Evolutionary conservation across 257 asterid genomes (phyloP), one percentile per base, ranked within the genome.

Genomic region (Ilex asprella): DNA sequence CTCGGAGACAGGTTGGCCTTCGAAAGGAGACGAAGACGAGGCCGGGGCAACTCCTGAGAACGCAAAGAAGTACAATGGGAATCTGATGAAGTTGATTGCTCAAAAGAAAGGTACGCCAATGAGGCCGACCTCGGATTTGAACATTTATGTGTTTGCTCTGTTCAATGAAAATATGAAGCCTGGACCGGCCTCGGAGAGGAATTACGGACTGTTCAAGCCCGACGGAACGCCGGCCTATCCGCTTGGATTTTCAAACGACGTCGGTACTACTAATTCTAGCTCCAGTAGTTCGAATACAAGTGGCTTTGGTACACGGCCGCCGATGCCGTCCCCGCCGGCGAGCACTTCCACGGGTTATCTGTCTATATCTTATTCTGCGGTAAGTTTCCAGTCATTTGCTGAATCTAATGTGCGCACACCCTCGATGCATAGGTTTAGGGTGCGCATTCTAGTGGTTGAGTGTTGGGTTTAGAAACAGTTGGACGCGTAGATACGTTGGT

Each of bases 1-100:
- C 72, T 85, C 97, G 41, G 97, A 90, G 64, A 85, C 97, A 0
- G 97, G 97, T 6, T 90, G 97, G 97, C 96, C 97, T 55, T 85
- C 95, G 31, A 83, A 81, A 31, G 97, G 97, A 13, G 97, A 90
- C 72, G 59, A 73, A 12, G 87, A 87, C 55, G 97, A 90, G 80
- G 76, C 84, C 13, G 95, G 95, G 8, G 95, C 97, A 2, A 76
- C 90, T 16, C 75, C 77, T 68, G 92, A 90, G 8, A 85, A 90
- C 39, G 97, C 97, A 29, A 68, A 71, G 71, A 83, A 75, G 70
- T 87, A 87, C 44, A 90, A 87, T 60, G 82, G 80, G 3, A 83
- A 85, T 66, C 71, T 90, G 65, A 62, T 87, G 47, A 87, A 83
- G 81, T 67, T 90, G 60, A 69, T 87, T 9, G 30, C 71, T 10